phyloP scores from a whole-genome alignment of 495 filamentous ascomycete species.

The Monascus purpureus region DNA sequence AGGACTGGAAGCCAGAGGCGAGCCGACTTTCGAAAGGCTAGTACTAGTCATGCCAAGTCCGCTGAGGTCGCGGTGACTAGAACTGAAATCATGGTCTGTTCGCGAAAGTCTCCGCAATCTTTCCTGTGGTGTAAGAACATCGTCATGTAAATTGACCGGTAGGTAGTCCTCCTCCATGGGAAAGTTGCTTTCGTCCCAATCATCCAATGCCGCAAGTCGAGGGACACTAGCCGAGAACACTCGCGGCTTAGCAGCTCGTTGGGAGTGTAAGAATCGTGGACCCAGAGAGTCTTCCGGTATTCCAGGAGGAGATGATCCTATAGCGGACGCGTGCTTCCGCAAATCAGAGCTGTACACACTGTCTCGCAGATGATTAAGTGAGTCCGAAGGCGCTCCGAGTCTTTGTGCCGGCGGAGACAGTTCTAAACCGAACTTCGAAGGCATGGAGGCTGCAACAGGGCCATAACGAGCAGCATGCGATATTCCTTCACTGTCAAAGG shows the following conservation, averaged over 20 bases:
- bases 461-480: slow-evolving; percentile 82
- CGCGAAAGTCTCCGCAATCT: slow-evolving; percentile 72
- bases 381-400: slow-evolving; percentile 47
- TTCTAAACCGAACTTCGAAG: slow-evolving; percentile 82
- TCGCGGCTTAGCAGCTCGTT: slow-evolving; percentile 49
- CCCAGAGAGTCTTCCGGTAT: slow-evolving; percentile 39
- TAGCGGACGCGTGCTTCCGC: slow-evolving; percentile 33
- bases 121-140: slow-evolving; percentile 84
- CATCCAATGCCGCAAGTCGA: slow-evolving; percentile 45
- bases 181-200: slow-evolving; percentile 74
- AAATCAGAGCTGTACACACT: slow-evolving; percentile 68
- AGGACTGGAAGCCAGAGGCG: slow-evolving; percentile 64
- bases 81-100: slow-evolving; percentile 48
- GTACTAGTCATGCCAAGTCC: slow-evolving; percentile 46
- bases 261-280: slow-evolving; percentile 72
- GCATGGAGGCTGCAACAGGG: slow-evolving; percentile 84
- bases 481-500: slow-evolving; percentile 92
- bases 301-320: slow-evolving; percentile 54
- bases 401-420: slow-evolving; percentile 53
- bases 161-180: slow-evolving; percentile 89
- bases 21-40: slow-evolving; percentile 62
- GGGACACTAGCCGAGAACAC: slow-evolving; percentile 73
- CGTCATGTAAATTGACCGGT: slow-evolving; percentile 76
- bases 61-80: slow-evolving; percentile 44
- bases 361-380: slow-evolving; percentile 67